These are phyloP conservation scores for Didymella glomerata DNA, from an alignment of 2,329 filamentous ascomycete genomes.

Conservation along the genomic window DNA sequence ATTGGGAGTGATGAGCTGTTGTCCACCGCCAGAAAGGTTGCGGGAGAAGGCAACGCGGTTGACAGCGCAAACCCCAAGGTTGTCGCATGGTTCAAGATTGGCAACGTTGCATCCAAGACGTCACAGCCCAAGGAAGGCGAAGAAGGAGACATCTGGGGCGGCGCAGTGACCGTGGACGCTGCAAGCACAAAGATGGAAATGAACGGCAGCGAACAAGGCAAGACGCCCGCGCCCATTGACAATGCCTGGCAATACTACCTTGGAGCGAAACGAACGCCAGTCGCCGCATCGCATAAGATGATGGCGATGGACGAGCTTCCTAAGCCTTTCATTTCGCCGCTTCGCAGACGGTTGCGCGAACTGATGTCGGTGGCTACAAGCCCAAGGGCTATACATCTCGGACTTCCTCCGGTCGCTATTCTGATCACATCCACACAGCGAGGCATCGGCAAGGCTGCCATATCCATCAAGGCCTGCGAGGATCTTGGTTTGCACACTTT, in stretches of 20 bases:
- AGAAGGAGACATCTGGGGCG: conserved; percentile 80
- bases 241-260: conserved; percentile 93
- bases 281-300: conserved; percentile 66
- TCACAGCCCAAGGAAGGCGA: conserved; percentile 65
- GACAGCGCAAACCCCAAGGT: conserved; percentile 39
- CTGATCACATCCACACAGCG: conserved; percentile 90
- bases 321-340: conserved; percentile 54
- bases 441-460: conserved; percentile 88
- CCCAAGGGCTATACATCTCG: conserved; percentile 82
- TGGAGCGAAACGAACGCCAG: conserved; percentile 73
- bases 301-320: conserved; percentile 53
- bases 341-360: conserved; percentile 75
- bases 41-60: conserved; percentile 26
- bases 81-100: conserved; percentile 93
- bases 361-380: conserved; percentile 89
- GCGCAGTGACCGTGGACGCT: conserved; percentile 85
- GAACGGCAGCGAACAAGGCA: conserved; percentile 84
- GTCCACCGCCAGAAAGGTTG: conserved; percentile 55
- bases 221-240: conserved; percentile 76
- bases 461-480: conserved; percentile 78
- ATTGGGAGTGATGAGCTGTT: conserved; percentile 60
- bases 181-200: conserved; percentile 89
- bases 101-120: conserved; percentile 62
- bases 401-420: conserved; percentile 87
- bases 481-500: conserved; percentile 93